Conservation (phyloP, 73 alveolate genomes). For the Chromera velia region DNA sequence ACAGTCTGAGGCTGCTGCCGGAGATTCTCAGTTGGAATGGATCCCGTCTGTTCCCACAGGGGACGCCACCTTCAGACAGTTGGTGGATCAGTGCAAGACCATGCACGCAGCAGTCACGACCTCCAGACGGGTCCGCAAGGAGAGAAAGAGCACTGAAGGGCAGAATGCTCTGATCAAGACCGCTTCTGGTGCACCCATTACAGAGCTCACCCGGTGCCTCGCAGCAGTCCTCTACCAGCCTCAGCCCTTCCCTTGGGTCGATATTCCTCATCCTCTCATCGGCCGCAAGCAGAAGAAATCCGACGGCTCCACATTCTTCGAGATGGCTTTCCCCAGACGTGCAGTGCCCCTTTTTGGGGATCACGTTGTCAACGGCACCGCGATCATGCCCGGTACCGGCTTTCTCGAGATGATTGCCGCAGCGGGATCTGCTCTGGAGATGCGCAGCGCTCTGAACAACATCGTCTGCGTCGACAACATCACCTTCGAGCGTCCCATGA, state of each 20-base stretch:
- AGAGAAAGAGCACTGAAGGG: not conserved
- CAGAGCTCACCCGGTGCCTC: not conserved
- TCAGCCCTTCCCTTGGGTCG: constrained; percentile 40
- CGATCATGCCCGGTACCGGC: not conserved
- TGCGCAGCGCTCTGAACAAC: not conserved
- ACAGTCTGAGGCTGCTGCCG: not conserved
- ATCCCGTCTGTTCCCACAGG: too few relatives aligned
- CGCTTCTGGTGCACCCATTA: constrained; percentile 3
- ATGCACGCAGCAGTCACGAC: not conserved
- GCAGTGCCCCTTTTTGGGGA: not conserved
- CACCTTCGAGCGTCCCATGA: not conserved
- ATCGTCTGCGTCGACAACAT: not conserved
- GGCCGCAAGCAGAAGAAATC: constrained; percentile 11
- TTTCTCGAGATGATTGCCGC: not conserved
- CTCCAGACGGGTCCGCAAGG: not conserved
- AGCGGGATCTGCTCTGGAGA: not conserved
- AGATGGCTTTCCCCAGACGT: not conserved
- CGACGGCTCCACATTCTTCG: constrained; percentile 9
- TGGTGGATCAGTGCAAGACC: not conserved
- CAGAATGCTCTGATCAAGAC: constrained; percentile 35
- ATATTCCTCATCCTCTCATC: constrained; percentile 28
- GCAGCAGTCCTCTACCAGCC: constrained; percentile 19
- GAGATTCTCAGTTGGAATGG: not conserved
- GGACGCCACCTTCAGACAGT: not conserved
- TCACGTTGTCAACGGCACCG: not conserved